Conservation (phyloP, 108 stramenopile genomes). For the Cyclostephanos tholiformis region DNA sequence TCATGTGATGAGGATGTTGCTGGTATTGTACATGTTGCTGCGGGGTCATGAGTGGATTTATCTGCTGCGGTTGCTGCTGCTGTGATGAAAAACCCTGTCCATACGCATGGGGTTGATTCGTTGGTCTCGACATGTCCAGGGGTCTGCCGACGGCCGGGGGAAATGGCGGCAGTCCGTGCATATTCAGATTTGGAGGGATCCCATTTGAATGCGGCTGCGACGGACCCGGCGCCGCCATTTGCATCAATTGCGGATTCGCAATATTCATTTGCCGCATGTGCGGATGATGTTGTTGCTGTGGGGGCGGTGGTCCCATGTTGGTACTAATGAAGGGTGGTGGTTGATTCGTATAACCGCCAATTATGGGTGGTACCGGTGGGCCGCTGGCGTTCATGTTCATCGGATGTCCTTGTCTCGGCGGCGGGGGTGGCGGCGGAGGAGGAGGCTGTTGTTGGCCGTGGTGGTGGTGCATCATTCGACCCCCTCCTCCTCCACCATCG, state of each 20-base stretch:
- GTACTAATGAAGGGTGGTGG: neutral
- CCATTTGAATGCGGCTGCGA: constrained; percentile 4
- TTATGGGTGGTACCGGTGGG: neutral
- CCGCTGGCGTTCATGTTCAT: neutral
- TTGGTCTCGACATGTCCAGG: constrained; percentile 1
- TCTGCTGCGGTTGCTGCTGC: constrained; percentile 24
- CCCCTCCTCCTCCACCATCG: neutral
- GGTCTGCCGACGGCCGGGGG: constrained; percentile 5
- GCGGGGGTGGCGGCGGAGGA: constrained; percentile 1
- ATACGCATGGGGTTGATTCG: constrained; percentile 12
- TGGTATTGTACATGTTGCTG: constrained; percentile 14
- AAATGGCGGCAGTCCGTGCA: constrained; percentile 6
- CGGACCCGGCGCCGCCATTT: neutral
- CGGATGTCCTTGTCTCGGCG: neutral
- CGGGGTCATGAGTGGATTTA: neutral
- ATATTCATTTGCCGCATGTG: constrained; percentile 16
- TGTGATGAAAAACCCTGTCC: constrained; percentile 22
- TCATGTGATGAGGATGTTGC: constrained; percentile 15
- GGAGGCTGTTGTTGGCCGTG: neutral
- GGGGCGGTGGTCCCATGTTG: constrained; percentile 1
- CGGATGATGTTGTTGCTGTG: constrained; percentile 14
- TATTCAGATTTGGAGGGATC: neutral
- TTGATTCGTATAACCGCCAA: constrained; percentile 8
- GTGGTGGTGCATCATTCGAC: neutral
- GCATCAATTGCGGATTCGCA: neutral